Conservation (phyloP, 768 basidiomycete species). For the Trametes coccinea region DNA sequence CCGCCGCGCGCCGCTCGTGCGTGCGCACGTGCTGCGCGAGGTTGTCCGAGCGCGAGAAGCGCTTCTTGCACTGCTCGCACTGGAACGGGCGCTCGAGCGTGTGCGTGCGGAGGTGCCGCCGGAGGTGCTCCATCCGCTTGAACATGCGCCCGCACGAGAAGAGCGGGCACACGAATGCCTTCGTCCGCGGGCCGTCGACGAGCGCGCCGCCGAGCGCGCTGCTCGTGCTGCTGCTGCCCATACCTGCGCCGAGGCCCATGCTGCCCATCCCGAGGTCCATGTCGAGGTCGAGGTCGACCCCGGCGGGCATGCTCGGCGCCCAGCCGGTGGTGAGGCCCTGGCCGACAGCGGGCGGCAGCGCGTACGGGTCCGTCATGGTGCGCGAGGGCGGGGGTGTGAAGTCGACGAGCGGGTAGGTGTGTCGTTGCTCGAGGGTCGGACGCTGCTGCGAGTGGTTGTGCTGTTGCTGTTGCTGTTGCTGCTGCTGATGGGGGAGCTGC, state of each 20-base stretch:
- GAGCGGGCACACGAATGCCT: conserved; percentile 80
- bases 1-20: conserved; percentile 53
- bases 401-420: conserved; percentile 24
- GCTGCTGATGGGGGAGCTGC: background rate
- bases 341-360: conserved; percentile 8
- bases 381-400: conserved; percentile 21
- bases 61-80: conserved; percentile 74
- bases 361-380: conserved; percentile 25
- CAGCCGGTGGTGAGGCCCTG: conserved; percentile 10
- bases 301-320: background rate
- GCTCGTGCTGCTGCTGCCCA: background rate
- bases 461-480: conserved; percentile 6
- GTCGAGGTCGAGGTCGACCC: conserved; percentile 4
- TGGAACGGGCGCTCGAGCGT: conserved; percentile 85
- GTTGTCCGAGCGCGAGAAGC: conserved; percentile 88
- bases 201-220: background rate
- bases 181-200: conserved; percentile 32
- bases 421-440: conserved; percentile 24
- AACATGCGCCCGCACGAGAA: conserved; percentile 83
- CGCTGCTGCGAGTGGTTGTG: conserved; percentile 9
- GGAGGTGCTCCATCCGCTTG: conserved; percentile 91
- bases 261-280: background rate
- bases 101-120: conserved; percentile 85
- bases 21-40: conserved; percentile 85
- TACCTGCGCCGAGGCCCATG: background rate